Evolutionary conservation across 768 basidiomycete genomes (phyloP).

Genomic region (Panellus pusillus): DNA sequence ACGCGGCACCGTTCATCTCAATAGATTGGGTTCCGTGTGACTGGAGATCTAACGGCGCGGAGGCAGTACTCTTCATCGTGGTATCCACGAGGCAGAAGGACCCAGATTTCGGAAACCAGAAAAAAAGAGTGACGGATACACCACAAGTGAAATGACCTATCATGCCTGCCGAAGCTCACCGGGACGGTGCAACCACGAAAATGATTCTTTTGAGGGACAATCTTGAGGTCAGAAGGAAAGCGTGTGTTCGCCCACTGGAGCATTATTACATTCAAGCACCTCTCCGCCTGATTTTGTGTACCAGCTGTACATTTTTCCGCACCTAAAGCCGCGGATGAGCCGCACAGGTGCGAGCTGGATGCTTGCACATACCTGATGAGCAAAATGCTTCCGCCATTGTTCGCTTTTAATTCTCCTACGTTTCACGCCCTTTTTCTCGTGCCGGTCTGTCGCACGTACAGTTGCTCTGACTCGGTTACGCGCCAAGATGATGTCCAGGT

Average conservation of each 20-base stretch:
- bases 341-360: not conserved
- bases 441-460: conserved; percentile 52
- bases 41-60: conserved; percentile 12
- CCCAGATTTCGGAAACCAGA: not conserved
- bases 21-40: not conserved
- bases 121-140: not conserved
- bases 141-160: not conserved
- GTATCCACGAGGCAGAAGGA: conserved; percentile 20
- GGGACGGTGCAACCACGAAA: not conserved
- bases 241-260: conserved; percentile 16
- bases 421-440: conserved; percentile 83
- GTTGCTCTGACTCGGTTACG: conserved; percentile 58
- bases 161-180: not conserved
- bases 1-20: no score
- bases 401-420: conserved; percentile 72
- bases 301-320: conserved; percentile 78
- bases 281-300: conserved; percentile 73
- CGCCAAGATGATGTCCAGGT: conserved; percentile 49
- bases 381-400: conserved; percentile 79
- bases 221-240: conserved; percentile 10
- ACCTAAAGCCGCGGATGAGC: conserved; percentile 50
- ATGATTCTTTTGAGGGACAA: conserved; percentile 9
- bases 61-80: conserved; percentile 19
- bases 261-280: conserved; percentile 41
- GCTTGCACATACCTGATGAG: conserved; percentile 61